Percentiles rank a stretch among this genome's conserved stretches.
Conservation (phyloP, 2,329 filamentous ascomycete genomes). For the Cercospora zeina region DNA sequence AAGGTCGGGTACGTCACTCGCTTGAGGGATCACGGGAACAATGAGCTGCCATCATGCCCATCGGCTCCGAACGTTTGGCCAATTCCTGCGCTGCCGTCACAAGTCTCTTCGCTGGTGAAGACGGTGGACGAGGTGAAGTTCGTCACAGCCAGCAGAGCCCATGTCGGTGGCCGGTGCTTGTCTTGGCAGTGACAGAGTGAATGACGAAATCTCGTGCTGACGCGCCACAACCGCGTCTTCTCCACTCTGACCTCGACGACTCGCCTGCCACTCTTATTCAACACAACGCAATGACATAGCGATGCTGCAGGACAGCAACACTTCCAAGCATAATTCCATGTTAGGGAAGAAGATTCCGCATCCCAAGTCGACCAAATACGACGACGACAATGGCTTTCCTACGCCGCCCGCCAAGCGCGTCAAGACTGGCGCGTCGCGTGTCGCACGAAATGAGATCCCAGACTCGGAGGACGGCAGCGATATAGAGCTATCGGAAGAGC, state of each 20-base stretch:
- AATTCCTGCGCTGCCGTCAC: background rate
- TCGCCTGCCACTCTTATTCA: background rate
- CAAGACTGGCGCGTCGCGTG: slow-evolving; percentile 26
- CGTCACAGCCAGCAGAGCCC: background rate
- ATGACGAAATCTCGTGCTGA: slow-evolving; percentile 11
- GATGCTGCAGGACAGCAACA: slow-evolving; percentile 44
- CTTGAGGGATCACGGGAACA: background rate
- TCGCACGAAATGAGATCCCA: slow-evolving; percentile 30
- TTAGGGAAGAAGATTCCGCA: slow-evolving; percentile 48
- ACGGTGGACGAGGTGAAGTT: background rate
- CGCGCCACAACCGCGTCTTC: slow-evolving; percentile 9
- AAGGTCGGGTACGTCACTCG: slow-evolving; percentile 12
- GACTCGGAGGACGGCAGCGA: slow-evolving; percentile 40
- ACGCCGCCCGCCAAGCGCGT: slow-evolving; percentile 46
- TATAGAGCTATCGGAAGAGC: slow-evolving; percentile 28
- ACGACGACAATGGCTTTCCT: slow-evolving; percentile 40
- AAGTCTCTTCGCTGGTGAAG: background rate
- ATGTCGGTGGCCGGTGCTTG: background rate
- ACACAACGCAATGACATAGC: background rate
- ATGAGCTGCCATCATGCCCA: background rate
- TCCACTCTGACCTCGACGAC: slow-evolving; percentile 7
- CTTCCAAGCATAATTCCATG: slow-evolving; percentile 53
- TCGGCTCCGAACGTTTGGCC: background rate
- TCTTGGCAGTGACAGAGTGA: slow-evolving; percentile 6
- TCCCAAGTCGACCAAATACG: slow-evolving; percentile 49